Percentiles rank a stretch among this genome's conserved stretches.
Evolutionary conservation across 805 yeast species (phyloP).

Genomic region (Metschnikowia henanensis): DNA sequence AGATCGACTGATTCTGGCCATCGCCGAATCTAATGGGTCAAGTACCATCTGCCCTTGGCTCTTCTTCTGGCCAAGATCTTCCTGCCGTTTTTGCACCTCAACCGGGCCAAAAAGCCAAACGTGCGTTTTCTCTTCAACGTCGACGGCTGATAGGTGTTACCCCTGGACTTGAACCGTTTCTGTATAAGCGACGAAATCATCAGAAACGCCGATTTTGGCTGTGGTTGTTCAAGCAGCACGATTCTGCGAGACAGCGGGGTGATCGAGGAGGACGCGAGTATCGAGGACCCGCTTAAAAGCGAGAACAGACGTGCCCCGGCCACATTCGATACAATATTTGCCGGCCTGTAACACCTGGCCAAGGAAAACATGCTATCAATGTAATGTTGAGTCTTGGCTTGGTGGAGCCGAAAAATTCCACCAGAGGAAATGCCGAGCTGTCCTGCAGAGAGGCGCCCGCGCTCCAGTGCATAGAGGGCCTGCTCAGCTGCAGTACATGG

Average conservation of each 20-base stretch:
- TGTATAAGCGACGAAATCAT: constrained; percentile 43
- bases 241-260: constrained; percentile 7
- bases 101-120: constrained; percentile 85
- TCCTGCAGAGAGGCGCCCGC: neutral
- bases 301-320: constrained; percentile 13
- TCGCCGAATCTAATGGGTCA: constrained; percentile 77
- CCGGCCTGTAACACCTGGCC: constrained; percentile 1
- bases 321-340: neutral
- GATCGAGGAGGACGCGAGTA: neutral
- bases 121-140: constrained; percentile 88
- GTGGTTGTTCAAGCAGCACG: constrained; percentile 6
- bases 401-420: neutral
- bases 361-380: constrained; percentile 2
- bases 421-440: too few relatives aligned
- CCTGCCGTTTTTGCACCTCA: constrained; percentile 72
- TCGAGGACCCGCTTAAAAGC: constrained; percentile 12
- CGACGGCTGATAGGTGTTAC: constrained; percentile 94
- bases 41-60: constrained; percentile 91
- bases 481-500: neutral
- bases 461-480: neutral
- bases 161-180: constrained; percentile 81
- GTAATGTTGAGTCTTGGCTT: neutral
- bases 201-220: constrained; percentile 19
- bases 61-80: constrained; percentile 75
- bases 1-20: neutral